Evolutionary conservation across 441 rosid genomes (phyloP), one percentile per base, ranked within the genome.

Genomic region (Monsonia emarginata): DNA sequence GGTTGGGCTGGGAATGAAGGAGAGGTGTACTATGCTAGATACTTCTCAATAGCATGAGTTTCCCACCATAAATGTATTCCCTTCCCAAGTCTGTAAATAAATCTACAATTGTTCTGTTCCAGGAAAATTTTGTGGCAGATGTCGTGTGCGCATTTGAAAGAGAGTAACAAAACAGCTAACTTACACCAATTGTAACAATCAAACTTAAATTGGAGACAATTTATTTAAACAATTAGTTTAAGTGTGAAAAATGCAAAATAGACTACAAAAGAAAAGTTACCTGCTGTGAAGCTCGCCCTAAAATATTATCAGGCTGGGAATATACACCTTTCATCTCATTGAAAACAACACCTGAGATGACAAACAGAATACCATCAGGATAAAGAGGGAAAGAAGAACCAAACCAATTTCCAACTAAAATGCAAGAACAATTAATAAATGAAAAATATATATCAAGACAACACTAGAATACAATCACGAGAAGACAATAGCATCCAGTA

Each of bases 261-360:
- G 25, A 65, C 18, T n/a, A 73, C 14, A 22, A 5, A 50, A 16
- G 57, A 48, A 71, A 74, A 71, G 78, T 75, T 79, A 72, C 98
- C 96, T 84, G 95, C 62, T 88, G 97, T 38, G 96, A 72, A 67
- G 81, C 69, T 44, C 95, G 85, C 30, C 91, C 96, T 73, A 93
- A 73, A 70, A 90, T 82, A 76, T 87, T 93, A 79, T 93, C 98
- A 40, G 98, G 98, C 80, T 93, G 95, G 24, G 98, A 93, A 69
- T 93, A 93, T 69, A 93, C 97, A 72, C 98, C 96, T 80, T 93
- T 93, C 98, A 93, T 93, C 84, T 93, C 98, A 76, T 93, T 93
- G 70, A 93, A 90, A 64, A 93, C 97, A 78, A 93, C 97, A 46
- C 98, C 98, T 93, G 82, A 76, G 68, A 75, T 64, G 60, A 46